Conservation (phyloP, 2,329 filamentous ascomycete species). For the Blastomyces emzantsi region DNA sequence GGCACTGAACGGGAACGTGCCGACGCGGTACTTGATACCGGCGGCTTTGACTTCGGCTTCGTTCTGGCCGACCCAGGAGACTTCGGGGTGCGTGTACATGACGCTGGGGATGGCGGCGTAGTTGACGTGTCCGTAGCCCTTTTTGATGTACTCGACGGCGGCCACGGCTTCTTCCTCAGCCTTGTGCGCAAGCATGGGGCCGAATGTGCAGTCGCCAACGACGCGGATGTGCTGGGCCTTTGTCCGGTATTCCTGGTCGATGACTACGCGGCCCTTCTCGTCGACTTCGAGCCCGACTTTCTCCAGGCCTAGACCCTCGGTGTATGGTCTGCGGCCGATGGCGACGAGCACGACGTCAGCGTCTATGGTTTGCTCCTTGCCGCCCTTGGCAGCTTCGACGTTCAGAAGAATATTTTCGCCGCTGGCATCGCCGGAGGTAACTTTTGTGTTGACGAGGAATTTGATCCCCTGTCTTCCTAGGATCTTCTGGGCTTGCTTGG, state of each 20-base stretch:
- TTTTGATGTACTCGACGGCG: slow-evolving; percentile 93
- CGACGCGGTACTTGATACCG: slow-evolving; percentile 84
- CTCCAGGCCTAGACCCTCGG: slow-evolving; percentile 80
- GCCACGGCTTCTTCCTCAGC: slow-evolving; percentile 97
- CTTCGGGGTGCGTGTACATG: slow-evolving; percentile 99
- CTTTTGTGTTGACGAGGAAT: slow-evolving; percentile 98
- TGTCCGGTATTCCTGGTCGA: slow-evolving; percentile 98
- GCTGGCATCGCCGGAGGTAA: slow-evolving; percentile 70
- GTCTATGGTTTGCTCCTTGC: slow-evolving; percentile 85
- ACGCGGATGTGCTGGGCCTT: slow-evolving; percentile 96
- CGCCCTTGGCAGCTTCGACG: slow-evolving; percentile 88
- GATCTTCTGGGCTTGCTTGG: slow-evolving; percentile 86
- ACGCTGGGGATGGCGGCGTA: slow-evolving; percentile 95
- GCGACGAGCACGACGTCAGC: slow-evolving; percentile 94
- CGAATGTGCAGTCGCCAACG: slow-evolving; percentile 92
- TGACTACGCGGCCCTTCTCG: slow-evolving; percentile 87
- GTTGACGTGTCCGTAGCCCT: slow-evolving; percentile 97
- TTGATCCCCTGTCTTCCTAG: slow-evolving; percentile 94
- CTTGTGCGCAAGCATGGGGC: slow-evolving; percentile 98
- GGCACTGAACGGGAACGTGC: slow-evolving; percentile 93
- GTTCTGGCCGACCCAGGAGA: slow-evolving; percentile 96
- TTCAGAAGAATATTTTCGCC: slow-evolving; percentile 71
- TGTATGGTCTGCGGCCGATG: slow-evolving; percentile 94
- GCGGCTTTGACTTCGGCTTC: slow-evolving; percentile 90
- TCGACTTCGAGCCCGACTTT: slow-evolving; percentile 79